Percentiles rank a stretch among this genome's conserved stretches.
phyloP scores from a whole-genome alignment of 179 eudicot genomes.

The Corrigiola litoralis region DNA sequence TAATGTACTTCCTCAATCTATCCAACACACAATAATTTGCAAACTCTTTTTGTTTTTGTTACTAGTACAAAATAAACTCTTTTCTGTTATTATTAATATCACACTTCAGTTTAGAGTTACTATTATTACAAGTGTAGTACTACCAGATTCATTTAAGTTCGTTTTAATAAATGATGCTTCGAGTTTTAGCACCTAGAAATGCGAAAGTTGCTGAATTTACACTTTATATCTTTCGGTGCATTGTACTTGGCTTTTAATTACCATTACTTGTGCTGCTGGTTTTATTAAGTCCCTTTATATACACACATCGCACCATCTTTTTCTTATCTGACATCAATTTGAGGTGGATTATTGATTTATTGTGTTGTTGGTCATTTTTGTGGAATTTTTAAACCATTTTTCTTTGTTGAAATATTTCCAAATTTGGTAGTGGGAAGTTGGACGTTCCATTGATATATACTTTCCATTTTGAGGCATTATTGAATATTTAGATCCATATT shows the following conservation, averaged over 20 bases:
- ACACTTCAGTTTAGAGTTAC: no score
- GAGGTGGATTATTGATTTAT: not conserved
- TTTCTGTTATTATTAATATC: no score
- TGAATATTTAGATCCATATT: slow-evolving; percentile 20
- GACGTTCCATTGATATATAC: not conserved
- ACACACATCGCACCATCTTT: not conserved
- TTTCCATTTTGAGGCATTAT: not conserved
- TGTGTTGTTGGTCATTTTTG: not conserved
- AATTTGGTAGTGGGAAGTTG: slow-evolving; percentile 1
- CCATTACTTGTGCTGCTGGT: slow-evolving; percentile 8
- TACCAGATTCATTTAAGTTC: no score
- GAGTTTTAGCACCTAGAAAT: slow-evolving; percentile 7
- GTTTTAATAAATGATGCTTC: slow-evolving; percentile 5
- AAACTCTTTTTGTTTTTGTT: no score
- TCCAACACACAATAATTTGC: not conserved
- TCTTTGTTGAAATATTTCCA: not conserved
- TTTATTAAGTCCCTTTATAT: not conserved
- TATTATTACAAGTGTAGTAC: no score
- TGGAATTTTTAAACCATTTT: not conserved
- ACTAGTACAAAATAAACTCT: no score
- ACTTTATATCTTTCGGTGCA: slow-evolving; percentile 14
- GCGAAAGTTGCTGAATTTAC: slow-evolving; percentile 9
- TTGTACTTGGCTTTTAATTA: slow-evolving; percentile 13
- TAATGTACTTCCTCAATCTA: not conserved
- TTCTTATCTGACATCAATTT: not conserved